Percentiles rank a stretch among this genome's conserved stretches.
Conservation (phyloP, 441 rosid species). For the Adansonia grandidieri region DNA sequence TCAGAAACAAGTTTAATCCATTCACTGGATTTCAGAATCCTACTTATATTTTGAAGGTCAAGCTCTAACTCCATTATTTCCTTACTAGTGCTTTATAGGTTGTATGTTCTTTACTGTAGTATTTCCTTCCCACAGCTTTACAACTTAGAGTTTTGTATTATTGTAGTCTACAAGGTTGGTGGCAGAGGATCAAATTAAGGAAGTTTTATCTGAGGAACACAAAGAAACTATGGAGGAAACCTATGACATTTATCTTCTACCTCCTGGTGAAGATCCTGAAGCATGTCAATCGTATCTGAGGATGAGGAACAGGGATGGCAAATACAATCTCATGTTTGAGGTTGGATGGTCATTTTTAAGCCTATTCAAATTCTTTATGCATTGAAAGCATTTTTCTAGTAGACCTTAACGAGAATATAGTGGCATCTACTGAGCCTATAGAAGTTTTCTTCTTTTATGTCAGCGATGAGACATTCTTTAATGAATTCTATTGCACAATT, state of each 20-base stretch:
- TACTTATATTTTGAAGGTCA: constrained; percentile 83
- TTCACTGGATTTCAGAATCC: constrained; percentile 98
- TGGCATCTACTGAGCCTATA: neutral
- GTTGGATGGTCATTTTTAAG: constrained; percentile 45
- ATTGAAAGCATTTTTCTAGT: constrained; percentile 4
- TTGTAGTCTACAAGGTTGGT: constrained; percentile 76
- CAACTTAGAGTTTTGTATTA: constrained; percentile 39
- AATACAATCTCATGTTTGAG: constrained; percentile 98
- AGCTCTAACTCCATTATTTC: neutral
- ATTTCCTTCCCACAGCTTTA: constrained; percentile 22
- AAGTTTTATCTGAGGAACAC: constrained; percentile 58
- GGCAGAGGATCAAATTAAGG: constrained; percentile 76
- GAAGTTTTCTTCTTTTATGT: neutral
- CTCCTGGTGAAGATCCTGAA: constrained; percentile 99
- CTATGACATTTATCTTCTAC: constrained; percentile 94
- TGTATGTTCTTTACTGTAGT: constrained; percentile 13
- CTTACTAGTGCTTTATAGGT: neutral
- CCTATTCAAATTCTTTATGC: constrained; percentile 20
- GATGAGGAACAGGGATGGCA: constrained; percentile 98
- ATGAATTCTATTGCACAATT: neutral
- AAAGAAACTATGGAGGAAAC: constrained; percentile 87
- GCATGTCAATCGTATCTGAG: constrained; percentile 97
- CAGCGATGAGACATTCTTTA: constrained; percentile 3
- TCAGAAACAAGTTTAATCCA: constrained; percentile 92
- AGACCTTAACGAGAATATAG: neutral